Base-by-base conservation (phyloP, 805 yeast species). In the Ogataea populi-albae region DNA sequence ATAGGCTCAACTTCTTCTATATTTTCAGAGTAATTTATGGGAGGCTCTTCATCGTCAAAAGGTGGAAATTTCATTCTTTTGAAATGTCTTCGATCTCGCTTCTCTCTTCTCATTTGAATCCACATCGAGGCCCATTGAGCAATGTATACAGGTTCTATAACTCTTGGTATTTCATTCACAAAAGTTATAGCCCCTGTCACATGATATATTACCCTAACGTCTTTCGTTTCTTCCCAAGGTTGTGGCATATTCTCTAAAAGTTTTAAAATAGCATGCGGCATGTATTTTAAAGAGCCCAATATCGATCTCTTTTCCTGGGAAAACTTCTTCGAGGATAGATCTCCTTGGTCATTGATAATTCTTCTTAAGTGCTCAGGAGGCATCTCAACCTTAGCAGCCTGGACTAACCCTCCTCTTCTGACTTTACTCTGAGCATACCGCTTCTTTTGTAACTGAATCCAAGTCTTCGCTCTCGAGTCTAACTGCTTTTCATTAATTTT, bases 81-180 rank as follows among this genome's bases (percentile, higher is more conserved):
- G 62, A 93, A 91, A 55, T 86, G 94, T 22, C 78, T 68, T 48
- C 98, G 72, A 55, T 89, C 98, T 39, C 94, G 75, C 58, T 93
- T 93, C 55, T 93, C 98, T 31, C 91, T 71, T 51, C 97, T 75
- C 99, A 93, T 93, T 63, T 80, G 79, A 10, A 76, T 64, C 98
- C 98, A 93, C 67, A 78, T 73, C 1, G 94, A 71, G 1, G 96
- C 89, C 99, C 99, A 93, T 59, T 89, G 97, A 0, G 98, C 95
- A 6, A 73, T 73, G 56, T 86, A 93, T 1, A 88, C 81, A 0
- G 97, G 96, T 52, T 86, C 95, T 12, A 87, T 82, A 4, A 93
- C 98, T 47, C 95, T 68, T 0, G 98, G 97, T 4, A 75, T 71
- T 55, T 93, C 98, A 57, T 91, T 82, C 15, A 93, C 96, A 68